Evolutionary conservation across 169 alveolate genomes (phyloP), one percentile per base, ranked within the genome.

Genomic region (Theileria annulata): DNA sequence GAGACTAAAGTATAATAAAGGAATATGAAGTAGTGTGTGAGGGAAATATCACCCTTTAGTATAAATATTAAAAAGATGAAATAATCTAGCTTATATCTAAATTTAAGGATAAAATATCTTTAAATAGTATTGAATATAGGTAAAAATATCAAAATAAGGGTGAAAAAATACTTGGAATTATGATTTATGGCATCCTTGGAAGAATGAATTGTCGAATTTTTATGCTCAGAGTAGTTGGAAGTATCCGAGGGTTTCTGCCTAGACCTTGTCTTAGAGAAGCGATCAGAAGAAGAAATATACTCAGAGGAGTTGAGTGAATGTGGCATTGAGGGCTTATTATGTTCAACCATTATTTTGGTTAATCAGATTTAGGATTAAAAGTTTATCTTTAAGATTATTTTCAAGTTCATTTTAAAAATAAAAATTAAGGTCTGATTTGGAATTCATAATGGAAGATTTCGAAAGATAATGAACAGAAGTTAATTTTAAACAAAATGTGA

Each of bases 1-100:
- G 19, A 30, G n/a, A 85, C 89, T 75, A 75, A 30, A 62, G 12
- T 42, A 75, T 28, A 30, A 3, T 72, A 15, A 10, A 10, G 9
- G 15, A 47, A 47, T 47, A 10, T 47, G 56, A 47, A n/a, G n/a
- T n/a, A n/a, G n/a, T n/a, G n/a, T n/a, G n/a, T n/a, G n/a, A n/a
- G n/a, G n/a, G n/a, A n/a, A n/a, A n/a, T n/a, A n/a, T n/a, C n/a
- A n/a, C n/a, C n/a, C n/a, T n/a, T n/a, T n/a, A n/a, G n/a, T n/a
- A n/a, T n/a, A n/a, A n/a, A n/a, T n/a, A n/a, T n/a, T n/a, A n/a
- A n/a, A n/a, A n/a, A n/a, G n/a, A n/a, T n/a, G n/a, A n/a, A n/a
- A 17, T 17, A 49, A 49, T 15, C 15, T 49, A n/a, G n/a, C n/a
- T n/a, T n/a, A n/a, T n/a, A n/a, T n/a, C n/a, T n/a, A n/a, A n/a